These are phyloP conservation scores for Trichophyton mentagrophytes DNA, from an alignment of 2,329 filamentous ascomycete genomes.

Conservation along the genomic window DNA sequence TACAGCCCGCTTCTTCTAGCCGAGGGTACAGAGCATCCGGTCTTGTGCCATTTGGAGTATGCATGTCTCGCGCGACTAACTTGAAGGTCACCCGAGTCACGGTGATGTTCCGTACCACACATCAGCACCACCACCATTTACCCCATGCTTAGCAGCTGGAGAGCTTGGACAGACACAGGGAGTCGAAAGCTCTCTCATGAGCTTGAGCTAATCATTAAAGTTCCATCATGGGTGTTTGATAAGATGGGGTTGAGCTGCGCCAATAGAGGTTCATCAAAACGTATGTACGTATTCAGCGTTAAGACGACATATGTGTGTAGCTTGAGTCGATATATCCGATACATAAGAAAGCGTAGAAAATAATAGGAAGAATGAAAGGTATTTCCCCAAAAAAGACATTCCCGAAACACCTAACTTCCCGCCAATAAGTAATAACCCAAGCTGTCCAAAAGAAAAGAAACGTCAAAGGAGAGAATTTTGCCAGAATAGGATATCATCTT, in stretches of 20 bases:
- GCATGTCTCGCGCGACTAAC: neutral
- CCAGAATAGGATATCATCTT: neutral
- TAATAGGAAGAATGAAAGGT: neutral
- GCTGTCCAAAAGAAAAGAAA: neutral
- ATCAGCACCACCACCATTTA: neutral
- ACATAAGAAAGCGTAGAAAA: neutral
- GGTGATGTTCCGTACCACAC: neutral
- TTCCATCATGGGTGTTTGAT: neutral
- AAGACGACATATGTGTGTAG: neutral
- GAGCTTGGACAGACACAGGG: neutral
- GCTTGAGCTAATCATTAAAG: neutral
- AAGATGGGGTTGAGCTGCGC: neutral
- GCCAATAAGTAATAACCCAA: neutral
- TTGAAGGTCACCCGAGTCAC: neutral
- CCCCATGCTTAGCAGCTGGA: neutral
- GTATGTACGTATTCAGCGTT: neutral
- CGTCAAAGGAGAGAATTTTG: neutral
- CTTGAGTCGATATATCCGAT: neutral
- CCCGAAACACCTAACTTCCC: neutral
- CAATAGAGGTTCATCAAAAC: neutral
- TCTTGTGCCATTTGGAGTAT: neutral
- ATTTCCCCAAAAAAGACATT: neutral
- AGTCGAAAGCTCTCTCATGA: neutral
- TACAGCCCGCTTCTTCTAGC: neutral
- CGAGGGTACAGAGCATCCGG: neutral